Evolutionary conservation across 202 grass and related monocot species (phyloP).

Genomic region (Sporobolus alterniflorus): DNA sequence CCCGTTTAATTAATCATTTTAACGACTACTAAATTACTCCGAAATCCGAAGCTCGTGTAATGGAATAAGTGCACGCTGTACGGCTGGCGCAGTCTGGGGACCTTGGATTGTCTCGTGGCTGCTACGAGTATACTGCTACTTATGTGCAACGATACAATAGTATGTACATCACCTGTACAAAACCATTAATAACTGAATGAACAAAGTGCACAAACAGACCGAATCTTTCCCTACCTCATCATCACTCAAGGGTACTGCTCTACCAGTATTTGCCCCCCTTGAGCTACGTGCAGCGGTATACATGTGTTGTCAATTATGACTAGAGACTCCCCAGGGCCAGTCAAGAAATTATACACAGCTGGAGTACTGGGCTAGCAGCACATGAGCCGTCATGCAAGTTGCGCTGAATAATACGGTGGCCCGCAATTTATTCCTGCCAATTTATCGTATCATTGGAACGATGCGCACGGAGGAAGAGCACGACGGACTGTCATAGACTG

Average conservation of each 20-base stretch:
- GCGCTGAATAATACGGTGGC: constrained; percentile 20
- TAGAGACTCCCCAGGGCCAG: neutral
- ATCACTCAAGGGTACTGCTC: no score
- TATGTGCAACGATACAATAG: neutral
- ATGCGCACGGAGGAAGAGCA: constrained; percentile 23
- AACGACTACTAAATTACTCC: neutral
- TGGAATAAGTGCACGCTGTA: constrained; percentile 5
- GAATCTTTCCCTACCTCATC: no score
- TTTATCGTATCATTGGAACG: neutral
- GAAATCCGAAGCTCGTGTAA: neutral
- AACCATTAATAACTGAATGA: neutral
- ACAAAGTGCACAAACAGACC: no score
- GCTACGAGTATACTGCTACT: neutral
- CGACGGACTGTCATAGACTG: neutral
- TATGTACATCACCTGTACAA: constrained; percentile 3
- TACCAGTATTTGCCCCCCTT: no score
- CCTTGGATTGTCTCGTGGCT: constrained; percentile 32
- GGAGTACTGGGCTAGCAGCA: constrained; percentile 10
- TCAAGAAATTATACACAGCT: neutral
- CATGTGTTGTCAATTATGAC: constrained; percentile 33
- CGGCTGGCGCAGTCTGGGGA: constrained; percentile 30
- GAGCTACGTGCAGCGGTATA: constrained; percentile 33
- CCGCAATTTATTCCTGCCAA: neutral
- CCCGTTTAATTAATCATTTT: constrained; percentile 43
- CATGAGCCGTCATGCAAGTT: constrained; percentile 43